Conservation (phyloP, 75 land plant species). For the Pinus tabuliformis region DNA sequence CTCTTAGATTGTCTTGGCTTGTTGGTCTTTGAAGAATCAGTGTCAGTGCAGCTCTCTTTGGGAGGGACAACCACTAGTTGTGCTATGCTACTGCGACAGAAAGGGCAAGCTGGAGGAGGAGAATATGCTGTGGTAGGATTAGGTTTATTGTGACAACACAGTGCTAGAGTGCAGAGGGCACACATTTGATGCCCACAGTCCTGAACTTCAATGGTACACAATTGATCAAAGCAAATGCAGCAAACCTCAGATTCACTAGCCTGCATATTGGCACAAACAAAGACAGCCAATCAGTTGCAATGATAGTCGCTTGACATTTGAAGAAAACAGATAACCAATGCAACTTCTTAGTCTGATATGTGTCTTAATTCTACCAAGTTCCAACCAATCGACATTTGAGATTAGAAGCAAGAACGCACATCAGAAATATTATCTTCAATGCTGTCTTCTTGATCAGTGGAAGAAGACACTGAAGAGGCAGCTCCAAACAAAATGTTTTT, state of each 20-base stretch:
- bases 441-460: slow-evolving; percentile 35
- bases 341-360: background rate
- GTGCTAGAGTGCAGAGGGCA: slow-evolving; percentile 75
- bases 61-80: slow-evolving; percentile 38
- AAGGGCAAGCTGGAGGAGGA: slow-evolving; percentile 68
- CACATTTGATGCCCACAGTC: slow-evolving; percentile 94
- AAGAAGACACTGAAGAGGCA: slow-evolving; percentile 35
- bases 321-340: background rate
- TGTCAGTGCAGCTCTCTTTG: slow-evolving; percentile 24
- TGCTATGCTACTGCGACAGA: slow-evolving; percentile 76
- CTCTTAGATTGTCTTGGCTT: slow-evolving; percentile 34
- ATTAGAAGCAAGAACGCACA: slow-evolving; percentile 16
- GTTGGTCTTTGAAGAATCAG: slow-evolving; percentile 29
- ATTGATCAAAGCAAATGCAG: slow-evolving; percentile 88
- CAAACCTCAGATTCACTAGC: slow-evolving; percentile 63
- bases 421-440: slow-evolving; percentile 53
- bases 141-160: slow-evolving; percentile 91
- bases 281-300: background rate
- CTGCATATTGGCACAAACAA: slow-evolving; percentile 25
- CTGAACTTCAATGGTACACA: slow-evolving; percentile 78
- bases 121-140: slow-evolving; percentile 42
- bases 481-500: slow-evolving; percentile 55
- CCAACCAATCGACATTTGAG: slow-evolving; percentile 4
- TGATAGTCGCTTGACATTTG: background rate
- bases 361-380: background rate